Evolutionary conservation across 1,284 basidiomycete species (phyloP).

Genomic region (Cryptococcus wingfieldii): DNA sequence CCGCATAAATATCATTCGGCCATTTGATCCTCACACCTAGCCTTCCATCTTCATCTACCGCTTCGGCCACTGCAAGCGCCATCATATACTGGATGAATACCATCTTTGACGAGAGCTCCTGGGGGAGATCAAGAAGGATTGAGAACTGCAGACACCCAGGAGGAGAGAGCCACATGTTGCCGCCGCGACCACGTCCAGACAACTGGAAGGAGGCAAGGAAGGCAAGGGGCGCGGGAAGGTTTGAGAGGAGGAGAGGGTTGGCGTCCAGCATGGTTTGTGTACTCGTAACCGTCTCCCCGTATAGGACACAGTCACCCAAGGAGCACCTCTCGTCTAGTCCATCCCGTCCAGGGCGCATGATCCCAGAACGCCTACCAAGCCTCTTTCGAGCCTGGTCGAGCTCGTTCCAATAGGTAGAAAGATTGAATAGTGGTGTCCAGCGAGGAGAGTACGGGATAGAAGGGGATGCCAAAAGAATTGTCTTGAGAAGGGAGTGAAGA

Average conservation of each 20-base stretch:
- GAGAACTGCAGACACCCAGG: conserved; percentile 85
- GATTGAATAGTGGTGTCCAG: conserved; percentile 52
- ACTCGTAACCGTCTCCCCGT: conserved; percentile 85
- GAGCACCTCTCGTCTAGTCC: conserved; percentile 21
- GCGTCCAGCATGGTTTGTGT: conserved; percentile 95
- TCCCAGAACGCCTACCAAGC: conserved; percentile 28
- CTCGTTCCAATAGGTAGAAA: conserved; percentile 47
- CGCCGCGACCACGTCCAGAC: conserved; percentile 79
- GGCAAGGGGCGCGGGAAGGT: conserved; percentile 65
- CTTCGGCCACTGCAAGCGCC: conserved; percentile 83
- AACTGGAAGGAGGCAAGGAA: conserved; percentile 85
- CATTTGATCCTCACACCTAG: conserved; percentile 78
- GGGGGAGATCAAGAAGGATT: conserved; percentile 62
- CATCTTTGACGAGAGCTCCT: conserved; percentile 60
- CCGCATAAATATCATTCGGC: conserved; percentile 94
- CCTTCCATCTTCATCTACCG: conserved; percentile 55
- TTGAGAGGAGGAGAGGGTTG: conserved; percentile 68
- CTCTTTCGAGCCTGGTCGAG: conserved; percentile 40
- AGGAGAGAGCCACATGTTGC: conserved; percentile 91
- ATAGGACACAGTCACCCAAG: conserved; percentile 72
- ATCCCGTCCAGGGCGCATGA: conserved; percentile 23
- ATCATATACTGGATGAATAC: conserved; percentile 97
- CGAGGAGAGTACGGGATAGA: conserved; percentile 23
- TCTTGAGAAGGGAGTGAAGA: conserved; percentile 38
- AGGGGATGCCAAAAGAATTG: conserved; percentile 33